Base-by-base conservation (phyloP, 495 filamentous ascomycete species). In the Saxispiralis lemnorum region DNA sequence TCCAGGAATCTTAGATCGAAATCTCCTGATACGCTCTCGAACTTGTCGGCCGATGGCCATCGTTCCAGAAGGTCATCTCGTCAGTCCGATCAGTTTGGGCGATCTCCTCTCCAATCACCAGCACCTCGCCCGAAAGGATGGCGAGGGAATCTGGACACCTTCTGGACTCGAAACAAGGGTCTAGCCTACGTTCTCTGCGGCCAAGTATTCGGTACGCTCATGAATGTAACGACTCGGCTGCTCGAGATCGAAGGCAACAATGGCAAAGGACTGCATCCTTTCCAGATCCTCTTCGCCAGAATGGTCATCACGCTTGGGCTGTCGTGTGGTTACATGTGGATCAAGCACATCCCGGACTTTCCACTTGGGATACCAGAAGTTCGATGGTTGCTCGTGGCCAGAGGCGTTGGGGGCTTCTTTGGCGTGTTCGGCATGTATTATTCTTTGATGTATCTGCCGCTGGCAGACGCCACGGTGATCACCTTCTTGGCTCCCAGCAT, bases 391-490 rank as follows among this genome's bases (percentile, higher is more conserved):
- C 66, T 96, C 10, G 53, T 87, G 0, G 57, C 69, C 1, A 69
- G 88, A 44, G 85, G 83, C 0, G 49, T 79, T 1, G 69, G 68
- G 39, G 88, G 88, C 0, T 94, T 94, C 61, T 82, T 83, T 58
- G 88, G 88, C 10, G 83, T 92, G 9, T 83, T 76, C 59, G 77
- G 79, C 7, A 60, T 83, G 38, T 83, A 83, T 77, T 76, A 82
- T 54, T 88, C 83, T 1, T 75, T 94, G 6, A 71, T 80, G 48
- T 94, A 94, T 54, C 75, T 96, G 2, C 81, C 85, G 1, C 67
- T 96, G 0, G 79, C 84, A 5, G 88, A 96, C 52, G 87, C 89
- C 10, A 93, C 84, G 0, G 89, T 95, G 0, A 77, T 96, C 35
- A 93, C 84, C 35, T 96, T 95, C 55, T 71, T 96, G 0, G 73